Evolutionary conservation across 352 stramenopile species (phyloP), one percentile per base, ranked within the genome.

Genomic region (Phytophthora agathidicida): DNA sequence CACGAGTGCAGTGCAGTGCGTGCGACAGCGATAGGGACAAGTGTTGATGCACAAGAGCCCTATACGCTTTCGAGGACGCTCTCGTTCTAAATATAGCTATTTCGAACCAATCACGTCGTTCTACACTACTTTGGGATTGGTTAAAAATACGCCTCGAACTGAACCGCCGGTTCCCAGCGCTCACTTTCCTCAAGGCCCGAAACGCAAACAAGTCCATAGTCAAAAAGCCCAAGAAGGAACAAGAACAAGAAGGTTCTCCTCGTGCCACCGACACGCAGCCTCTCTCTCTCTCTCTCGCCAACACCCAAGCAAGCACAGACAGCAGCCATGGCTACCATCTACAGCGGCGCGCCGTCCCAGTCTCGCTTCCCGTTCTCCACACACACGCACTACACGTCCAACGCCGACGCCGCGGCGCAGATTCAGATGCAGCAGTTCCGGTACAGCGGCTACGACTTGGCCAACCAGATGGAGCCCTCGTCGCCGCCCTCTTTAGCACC

Each of bases 321-420:
- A 52, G 27, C n/a, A 47, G 48, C 24, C 38, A 89, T 89, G 72
- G 80, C 82, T 32, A 85, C 82, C 14, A 86, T 90, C 28, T 92
- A 92, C 71, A 83, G 82, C 55, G 74, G 70, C 38, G 72, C 75
- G 42, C 71, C 76, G 23, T 75, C 75, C 42, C 63, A 75, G 16
- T 75, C 73, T 61, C 77, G 80, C 28, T 86, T 92, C 53, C 69
- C 78, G 42, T 88, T 92, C 61, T 65, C 53, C 33, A 59, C 71
- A 16, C 78, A 85, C 51, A 86, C 77, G 44, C 82, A 92, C 63
- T 91, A 91, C 60, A 80, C 78, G 61, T 67, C 64, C 32, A 85
- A 75, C 48, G 45, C 62, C 2, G 66, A 75, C 50, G 63, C 67
- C 24, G 56, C 64, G 5, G 57, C 68, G 57, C 76, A 83, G 43